Base-by-base conservation (phyloP, 2,329 filamentous ascomycete genomes). In the Hypoxylon sp. region DNA sequence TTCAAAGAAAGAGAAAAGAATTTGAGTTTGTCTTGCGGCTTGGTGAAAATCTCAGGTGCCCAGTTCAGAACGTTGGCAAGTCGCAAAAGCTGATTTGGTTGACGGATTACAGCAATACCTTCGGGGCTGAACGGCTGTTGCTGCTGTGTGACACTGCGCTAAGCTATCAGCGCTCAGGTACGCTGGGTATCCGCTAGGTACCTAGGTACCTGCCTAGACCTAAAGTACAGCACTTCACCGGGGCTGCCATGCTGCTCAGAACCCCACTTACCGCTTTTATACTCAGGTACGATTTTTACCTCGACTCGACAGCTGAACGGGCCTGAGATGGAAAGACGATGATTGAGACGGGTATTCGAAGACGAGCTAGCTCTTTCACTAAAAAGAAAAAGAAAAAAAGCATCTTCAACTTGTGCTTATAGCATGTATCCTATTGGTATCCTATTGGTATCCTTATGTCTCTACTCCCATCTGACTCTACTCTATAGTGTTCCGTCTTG, bases 61-160 rank as follows among this genome's bases (percentile, higher is more conserved):
- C 6, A 29, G 10, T 20, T 17, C 11, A 3, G 2, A 21, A 40
- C 8, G 8, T 27, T 41, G 18, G 23, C 48, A 21, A 51, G 48
- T 58, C 43, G 47, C 59, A 46, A 43, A n/a, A 56, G 52, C 47
- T 49, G 51, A 62, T 56, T 59, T 53, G 51, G 59, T 49, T 62
- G 56, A 55, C 54, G 59, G 29, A n/a, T 33, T 8, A 33, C 29
- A 33, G 29, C 29, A 2, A 4, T 33, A 33, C n/a, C n/a, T n/a
- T n/a, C n/a, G n/a, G n/a, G n/a, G n/a, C n/a, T n/a, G n/a, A n/a
- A n/a, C n/a, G n/a, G n/a, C n/a, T n/a, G n/a, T n/a, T n/a, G 21
- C 31, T 46, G 35, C n/a, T 54, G 48, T 57, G 54, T 48, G 50
- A 55, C 50, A 40, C 41, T 59, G 27, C 26, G 48, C 52, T 45